Evolutionary conservation across 2,329 filamentous ascomycete genomes (phyloP), one percentile per base, ranked within the genome.

Genomic region (Colletotrichum karsti): DNA sequence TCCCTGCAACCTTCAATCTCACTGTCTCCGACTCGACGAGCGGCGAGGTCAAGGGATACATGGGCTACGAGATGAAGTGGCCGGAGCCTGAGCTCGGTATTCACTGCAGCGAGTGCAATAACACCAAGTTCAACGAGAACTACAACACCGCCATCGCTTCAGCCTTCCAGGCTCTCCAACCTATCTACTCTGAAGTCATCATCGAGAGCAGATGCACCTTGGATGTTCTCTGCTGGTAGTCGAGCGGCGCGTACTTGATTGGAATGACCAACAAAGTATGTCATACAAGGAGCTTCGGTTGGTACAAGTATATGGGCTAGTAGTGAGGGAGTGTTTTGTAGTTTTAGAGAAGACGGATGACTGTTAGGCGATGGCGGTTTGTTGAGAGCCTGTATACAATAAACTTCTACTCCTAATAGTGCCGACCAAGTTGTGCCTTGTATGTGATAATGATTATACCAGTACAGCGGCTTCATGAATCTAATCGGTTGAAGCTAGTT

Each of bases 61-160:
- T 70, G 24, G 62, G 69, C 13, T 70, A 69, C 56, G 56, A 65
- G 20, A 59, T 68, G 3, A 24, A 35, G 48, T 69, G 50, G 53
- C 55, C 56, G 4, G 54, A 58, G 18, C 33, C 20, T 5, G 30
- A 5, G 4, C 26, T 69, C 18, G 63, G 64, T 7, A 41, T 59
- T 7, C 67, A 69, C 35, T 70, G 69, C 53, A 37, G 48, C 42
- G 66, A 65, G 18, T 70, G 69, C 10, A 69, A 70, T 39, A 58
- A 37, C 26, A 50, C 61, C 39, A 57, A 66, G 13, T 70, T 70
- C 41, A 44, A 69, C 20, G 35, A 46, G 5, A 30, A 37, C 20
- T 70, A 70, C 53, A 65, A 62, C n/a, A 28, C 33, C 3, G 69
- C 69, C 15, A 55, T 70, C 2, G 63, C 60, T 18, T 61, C 69